phyloP scores from a whole-genome alignment of 495 filamentous ascomycete genomes.

The Annulohypoxylon stygium region DNA sequence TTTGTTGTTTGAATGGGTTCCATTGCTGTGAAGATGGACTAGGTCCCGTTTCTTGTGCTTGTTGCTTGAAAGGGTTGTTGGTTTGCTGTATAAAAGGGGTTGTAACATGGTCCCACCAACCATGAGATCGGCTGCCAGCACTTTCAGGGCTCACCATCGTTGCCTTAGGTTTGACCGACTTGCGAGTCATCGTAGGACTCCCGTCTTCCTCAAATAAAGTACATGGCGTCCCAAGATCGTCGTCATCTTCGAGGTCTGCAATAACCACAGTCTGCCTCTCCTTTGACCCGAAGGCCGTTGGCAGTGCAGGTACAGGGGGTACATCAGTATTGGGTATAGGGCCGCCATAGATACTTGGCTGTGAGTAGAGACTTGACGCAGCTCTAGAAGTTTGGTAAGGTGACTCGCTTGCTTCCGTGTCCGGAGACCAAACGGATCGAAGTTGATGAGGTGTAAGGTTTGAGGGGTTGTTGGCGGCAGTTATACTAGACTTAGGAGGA shows the following conservation, averaged over 20 bases:
- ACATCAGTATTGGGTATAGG: conserved; percentile 51
- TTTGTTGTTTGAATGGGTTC: conserved; percentile 37
- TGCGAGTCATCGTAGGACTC: conserved; percentile 50
- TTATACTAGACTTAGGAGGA: conserved; percentile 51
- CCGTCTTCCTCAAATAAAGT: conserved; percentile 66
- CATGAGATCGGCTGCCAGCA: conserved; percentile 72
- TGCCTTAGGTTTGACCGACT: conserved; percentile 50
- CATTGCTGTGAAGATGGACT: conserved; percentile 36
- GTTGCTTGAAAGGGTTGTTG: conserved; percentile 56
- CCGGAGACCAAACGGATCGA: conserved; percentile 72
- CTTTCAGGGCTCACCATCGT: conserved; percentile 49
- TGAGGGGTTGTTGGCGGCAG: conserved; percentile 55
- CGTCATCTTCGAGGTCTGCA: conserved; percentile 45
- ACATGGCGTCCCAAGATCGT: conserved; percentile 49
- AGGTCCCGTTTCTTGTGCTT: conserved; percentile 41
- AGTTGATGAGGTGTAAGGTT: conserved; percentile 76
- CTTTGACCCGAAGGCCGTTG: conserved; percentile 54
- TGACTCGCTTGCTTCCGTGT: conserved; percentile 56
- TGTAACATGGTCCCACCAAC: conserved; percentile 91
- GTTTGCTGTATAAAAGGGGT: conserved; percentile 72
- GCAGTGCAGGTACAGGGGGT: conserved; percentile 75
- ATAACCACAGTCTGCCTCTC: conserved; percentile 27
- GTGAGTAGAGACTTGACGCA: conserved; percentile 78
- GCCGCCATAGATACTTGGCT: conserved; percentile 60
- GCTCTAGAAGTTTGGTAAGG: conserved; percentile 49